Conservation (phyloP, 2,329 filamentous ascomycete species). For the Penicillium fuscoglaucum region DNA sequence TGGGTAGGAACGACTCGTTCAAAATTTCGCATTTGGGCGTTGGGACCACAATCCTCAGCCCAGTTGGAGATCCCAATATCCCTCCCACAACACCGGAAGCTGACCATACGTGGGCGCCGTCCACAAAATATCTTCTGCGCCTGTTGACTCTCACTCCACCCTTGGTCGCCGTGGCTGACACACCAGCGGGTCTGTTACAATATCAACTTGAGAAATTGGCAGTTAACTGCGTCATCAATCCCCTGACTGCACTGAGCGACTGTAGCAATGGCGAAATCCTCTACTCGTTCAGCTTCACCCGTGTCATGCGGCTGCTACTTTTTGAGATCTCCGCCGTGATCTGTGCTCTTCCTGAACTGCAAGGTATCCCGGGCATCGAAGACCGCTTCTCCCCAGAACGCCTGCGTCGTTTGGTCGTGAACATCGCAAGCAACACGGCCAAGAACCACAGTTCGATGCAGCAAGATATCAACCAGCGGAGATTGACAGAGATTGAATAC, state of each 20-base stretch:
- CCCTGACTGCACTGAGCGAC: constrained; percentile 77
- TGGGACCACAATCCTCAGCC: constrained; percentile 59
- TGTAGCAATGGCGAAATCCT: constrained; percentile 71
- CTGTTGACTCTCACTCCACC: constrained; percentile 63
- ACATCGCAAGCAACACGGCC: constrained; percentile 55
- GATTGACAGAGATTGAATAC: constrained; percentile 74
- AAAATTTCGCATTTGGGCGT: constrained; percentile 58
- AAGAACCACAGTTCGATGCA: constrained; percentile 67
- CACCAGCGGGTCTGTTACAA: constrained; percentile 63
- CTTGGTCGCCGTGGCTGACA: constrained; percentile 61
- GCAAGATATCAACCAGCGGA: constrained; percentile 61
- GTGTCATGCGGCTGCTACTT: constrained; percentile 69
- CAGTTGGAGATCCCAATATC: constrained; percentile 41
- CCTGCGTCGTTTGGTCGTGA: constrained; percentile 60
- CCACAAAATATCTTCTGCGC: constrained; percentile 62
- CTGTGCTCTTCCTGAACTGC: constrained; percentile 70
- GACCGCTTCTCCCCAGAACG: constrained; percentile 62
- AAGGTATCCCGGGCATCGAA: constrained; percentile 59
- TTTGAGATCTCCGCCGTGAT: constrained; percentile 74
- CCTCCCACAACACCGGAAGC: constrained; percentile 22
- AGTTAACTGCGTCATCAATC: constrained; percentile 74
- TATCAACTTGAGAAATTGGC: constrained; percentile 78
- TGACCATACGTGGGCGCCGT: constrained; percentile 36
- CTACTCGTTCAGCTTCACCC: constrained; percentile 64
- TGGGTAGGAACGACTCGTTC: constrained; percentile 53